Conservation (phyloP, 192 early-diverging fungal genomes). For the Coemansia sp. region DNA sequence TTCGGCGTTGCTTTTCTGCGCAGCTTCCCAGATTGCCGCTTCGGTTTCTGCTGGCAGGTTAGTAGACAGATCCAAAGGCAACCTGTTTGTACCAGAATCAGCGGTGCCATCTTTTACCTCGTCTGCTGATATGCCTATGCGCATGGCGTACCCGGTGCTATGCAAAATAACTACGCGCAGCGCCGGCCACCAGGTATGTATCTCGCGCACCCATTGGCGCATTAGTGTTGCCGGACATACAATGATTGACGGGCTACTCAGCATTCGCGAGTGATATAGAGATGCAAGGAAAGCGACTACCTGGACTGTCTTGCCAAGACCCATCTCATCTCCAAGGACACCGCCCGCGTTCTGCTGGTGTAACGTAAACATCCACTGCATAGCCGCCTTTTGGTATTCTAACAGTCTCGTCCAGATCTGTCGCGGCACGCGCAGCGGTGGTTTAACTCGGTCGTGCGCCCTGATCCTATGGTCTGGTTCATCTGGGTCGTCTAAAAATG, state of each 20-base stretch:
- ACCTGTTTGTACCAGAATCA: not conserved
- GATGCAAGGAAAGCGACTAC: slow-evolving; percentile 80
- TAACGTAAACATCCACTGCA: slow-evolving; percentile 86
- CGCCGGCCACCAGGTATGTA: slow-evolving; percentile 81
- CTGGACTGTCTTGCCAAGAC: slow-evolving; percentile 93
- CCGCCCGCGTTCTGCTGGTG: slow-evolving; percentile 86
- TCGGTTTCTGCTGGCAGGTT: slow-evolving; percentile 1
- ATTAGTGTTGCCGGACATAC: slow-evolving; percentile 79
- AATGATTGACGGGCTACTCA: slow-evolving; percentile 57
- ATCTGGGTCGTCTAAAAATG: slow-evolving; percentile 38
- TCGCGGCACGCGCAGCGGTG: slow-evolving; percentile 64
- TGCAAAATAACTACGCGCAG: slow-evolving; percentile 89
- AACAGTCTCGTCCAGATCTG: slow-evolving; percentile 79
- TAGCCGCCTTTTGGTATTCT: slow-evolving; percentile 85
- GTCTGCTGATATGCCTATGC: slow-evolving; percentile 1
- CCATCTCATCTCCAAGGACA: slow-evolving; percentile 95
- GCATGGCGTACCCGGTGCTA: slow-evolving; percentile 76
- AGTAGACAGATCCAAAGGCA: slow-evolving; percentile 1
- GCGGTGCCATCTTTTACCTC: too few species aligned
- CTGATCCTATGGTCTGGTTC: slow-evolving; percentile 22
- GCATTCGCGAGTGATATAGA: slow-evolving; percentile 66
- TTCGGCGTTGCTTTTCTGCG: slow-evolving; percentile 2
- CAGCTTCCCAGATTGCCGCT: slow-evolving; percentile 13
- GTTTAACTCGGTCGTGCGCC: slow-evolving; percentile 21
- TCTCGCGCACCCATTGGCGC: slow-evolving; percentile 80